Evolutionary conservation across 1,284 basidiomycete species (phyloP), one percentile per base, ranked within the genome.

Genomic region (Cryptococcus sp.): DNA sequence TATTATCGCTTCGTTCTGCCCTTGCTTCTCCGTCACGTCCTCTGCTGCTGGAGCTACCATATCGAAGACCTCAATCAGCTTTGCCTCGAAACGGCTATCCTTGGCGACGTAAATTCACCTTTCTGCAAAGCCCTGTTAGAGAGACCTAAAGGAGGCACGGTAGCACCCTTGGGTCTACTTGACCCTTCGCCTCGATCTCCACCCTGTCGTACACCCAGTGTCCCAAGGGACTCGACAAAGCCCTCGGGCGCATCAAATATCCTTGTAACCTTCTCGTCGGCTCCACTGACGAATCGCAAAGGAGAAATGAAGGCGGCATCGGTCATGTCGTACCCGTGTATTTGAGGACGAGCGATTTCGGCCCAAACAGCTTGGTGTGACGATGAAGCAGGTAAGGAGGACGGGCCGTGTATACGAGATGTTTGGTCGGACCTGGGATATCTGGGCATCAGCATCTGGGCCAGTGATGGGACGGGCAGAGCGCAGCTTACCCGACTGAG

Each of bases 241-340:
- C 84, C 83, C 19, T 82, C 82, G 5, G 93, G 89, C 11, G 91
- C 92, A 69, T 93, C 91, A 66, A 97, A 97, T 1, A 95, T 86
- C 47, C 93, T 85, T 11, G 86, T 85, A 16, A 95, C 91, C 76
- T 96, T 96, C 78, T 97, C 93, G 70, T 97, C 93, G 8, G 91
- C 90, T 47, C 90, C 86, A 66, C 90, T 93, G 17, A 87, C 87
- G 70, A 95, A 92, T 22, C 85, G 85, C 46, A 92, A 80, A 0
- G 89, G 80, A 58, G 84, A 82, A 46, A 96, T 82, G 76, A 92
- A 93, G 2, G 83, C 85, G 1, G 85, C 87, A 60, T 87, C 87
- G n/a, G 93, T 82, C 47, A 96, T 81, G 70, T 96, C 92, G 75
- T 97, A 96, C 5, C 93, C 93, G 76, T 98, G 93, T 19, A 95